Conservation (phyloP, 257 asterid species). For the Perilla frutescens region DNA sequence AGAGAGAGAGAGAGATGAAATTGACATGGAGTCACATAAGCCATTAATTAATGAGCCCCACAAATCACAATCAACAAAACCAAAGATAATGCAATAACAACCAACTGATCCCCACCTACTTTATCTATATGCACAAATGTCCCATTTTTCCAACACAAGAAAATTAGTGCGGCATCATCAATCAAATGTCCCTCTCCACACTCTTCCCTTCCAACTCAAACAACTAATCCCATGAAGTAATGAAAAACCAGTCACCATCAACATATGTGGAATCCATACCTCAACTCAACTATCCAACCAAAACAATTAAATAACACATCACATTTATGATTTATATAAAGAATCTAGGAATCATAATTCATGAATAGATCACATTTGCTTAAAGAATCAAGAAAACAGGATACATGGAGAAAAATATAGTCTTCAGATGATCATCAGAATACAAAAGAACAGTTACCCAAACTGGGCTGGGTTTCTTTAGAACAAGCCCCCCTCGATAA, state of each 20-base stretch:
- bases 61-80: background rate
- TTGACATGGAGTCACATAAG: no score
- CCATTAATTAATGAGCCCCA: background rate
- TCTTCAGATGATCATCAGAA: conserved; percentile 29
- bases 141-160: conserved; percentile 18
- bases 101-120: background rate
- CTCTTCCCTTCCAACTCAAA: background rate
- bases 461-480: conserved; percentile 39
- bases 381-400: background rate
- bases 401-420: conserved; percentile 1
- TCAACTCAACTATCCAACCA: background rate
- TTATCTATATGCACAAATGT: background rate
- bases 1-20: no score
- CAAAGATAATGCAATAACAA: conserved; percentile 6
- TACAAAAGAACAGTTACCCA: conserved; percentile 39
- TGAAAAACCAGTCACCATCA: conserved; percentile 19
- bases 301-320: background rate
- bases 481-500: conserved; percentile 5
- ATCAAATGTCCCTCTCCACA: background rate
- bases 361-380: background rate
- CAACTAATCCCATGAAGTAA: background rate
- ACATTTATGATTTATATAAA: no score
- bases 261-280: background rate
- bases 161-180: background rate
- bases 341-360: background rate